These are phyloP conservation scores for Magnaporthiopsis poae DNA, from an alignment of 2,329 filamentous ascomycete genomes.

Conservation along the genomic window DNA sequence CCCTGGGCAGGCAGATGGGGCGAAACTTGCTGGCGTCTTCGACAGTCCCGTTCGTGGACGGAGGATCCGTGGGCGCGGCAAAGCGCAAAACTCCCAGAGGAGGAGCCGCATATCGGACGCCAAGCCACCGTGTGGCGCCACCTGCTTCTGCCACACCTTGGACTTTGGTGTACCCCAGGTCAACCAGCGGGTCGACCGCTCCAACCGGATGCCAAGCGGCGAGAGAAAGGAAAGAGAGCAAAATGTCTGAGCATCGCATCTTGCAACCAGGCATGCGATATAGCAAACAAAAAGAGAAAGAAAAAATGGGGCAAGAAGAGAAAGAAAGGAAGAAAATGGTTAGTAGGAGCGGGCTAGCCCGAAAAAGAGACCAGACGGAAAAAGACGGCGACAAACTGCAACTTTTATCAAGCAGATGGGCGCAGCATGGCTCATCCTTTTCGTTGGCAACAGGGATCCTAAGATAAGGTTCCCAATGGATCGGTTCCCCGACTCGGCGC, in stretches of 20 bases:
- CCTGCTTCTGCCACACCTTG: conserved; percentile 42
- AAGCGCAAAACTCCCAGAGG: conserved; percentile 59
- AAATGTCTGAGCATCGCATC: background rate
- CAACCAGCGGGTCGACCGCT: conserved; percentile 31
- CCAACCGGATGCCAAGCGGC: background rate
- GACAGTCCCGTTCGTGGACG: conserved; percentile 26
- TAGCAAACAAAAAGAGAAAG: background rate
- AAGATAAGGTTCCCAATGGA: background rate
- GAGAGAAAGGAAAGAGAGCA: background rate
- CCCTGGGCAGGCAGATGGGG: conserved; percentile 21
- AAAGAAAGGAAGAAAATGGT: background rate
- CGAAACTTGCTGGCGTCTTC: conserved; percentile 35
- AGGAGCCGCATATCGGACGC: conserved; percentile 63
- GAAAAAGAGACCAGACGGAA: background rate
- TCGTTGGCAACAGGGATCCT: too few relatives aligned
- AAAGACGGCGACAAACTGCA: background rate
- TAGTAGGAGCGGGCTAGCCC: background rate
- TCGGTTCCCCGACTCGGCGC: background rate
- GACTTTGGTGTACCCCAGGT: conserved; percentile 60
- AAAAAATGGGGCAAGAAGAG: background rate
- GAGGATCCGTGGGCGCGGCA: conserved; percentile 54
- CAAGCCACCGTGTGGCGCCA: conserved; percentile 62
- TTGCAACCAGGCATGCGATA: background rate
- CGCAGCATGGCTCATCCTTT: too few relatives aligned
- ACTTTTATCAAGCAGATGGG: background rate